Base-by-base conservation (phyloP, 257 asterid species). In the Anisodus acutangulus region DNA sequence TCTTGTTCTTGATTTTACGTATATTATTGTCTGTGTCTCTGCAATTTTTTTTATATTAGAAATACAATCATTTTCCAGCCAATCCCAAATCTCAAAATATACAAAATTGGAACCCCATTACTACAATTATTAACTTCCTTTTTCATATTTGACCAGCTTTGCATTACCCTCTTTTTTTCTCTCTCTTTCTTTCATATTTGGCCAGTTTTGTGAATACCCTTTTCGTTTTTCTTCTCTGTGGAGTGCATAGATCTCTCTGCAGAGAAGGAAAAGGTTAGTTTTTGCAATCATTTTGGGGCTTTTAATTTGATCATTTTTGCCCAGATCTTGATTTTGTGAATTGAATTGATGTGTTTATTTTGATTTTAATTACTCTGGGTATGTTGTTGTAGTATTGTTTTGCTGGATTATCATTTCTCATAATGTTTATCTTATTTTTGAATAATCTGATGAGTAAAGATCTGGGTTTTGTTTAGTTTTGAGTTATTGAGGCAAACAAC, bases 171-270 rank as follows among this genome's bases (percentile, higher is more conserved):
- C 5, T 31, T 43, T 55, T 41, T 41, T 3, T 49, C 13, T 62
- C 41, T 72, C 41, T 45, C n/a, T 31, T 41, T 41, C 45, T 71
- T 76, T 76, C 31, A 59, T 59, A 16, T 59, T 59, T 59, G 26
- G 62, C 63, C 81, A 76, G 62, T 71, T 53, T 71, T 19, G 10
- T n/a, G 57, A 68, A 39, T 80, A 60, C 54, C 49, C 84, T 82
- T 60, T 81, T 82, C 17, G 47, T 70, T 81, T 13, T 63, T 68
- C 72, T 68, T 81, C 76, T 62, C 78, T 60, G 72, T 49, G 62
- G 45, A 74, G 81, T 74, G 11, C 45, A 49, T 74, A 74, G 41
- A 31, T 55, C 79, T 82, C 84, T 82, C 79, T 67, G 15, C 67
- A 26, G 84, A 35, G 51, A 12, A 26, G 68, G 15, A 41, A 41